A percentile compares a stretch with the other conserved stretches of the same genome.
Evolutionary conservation across 495 filamentous ascomycete species (phyloP).

Genomic region (Xylaria intraflava): DNA sequence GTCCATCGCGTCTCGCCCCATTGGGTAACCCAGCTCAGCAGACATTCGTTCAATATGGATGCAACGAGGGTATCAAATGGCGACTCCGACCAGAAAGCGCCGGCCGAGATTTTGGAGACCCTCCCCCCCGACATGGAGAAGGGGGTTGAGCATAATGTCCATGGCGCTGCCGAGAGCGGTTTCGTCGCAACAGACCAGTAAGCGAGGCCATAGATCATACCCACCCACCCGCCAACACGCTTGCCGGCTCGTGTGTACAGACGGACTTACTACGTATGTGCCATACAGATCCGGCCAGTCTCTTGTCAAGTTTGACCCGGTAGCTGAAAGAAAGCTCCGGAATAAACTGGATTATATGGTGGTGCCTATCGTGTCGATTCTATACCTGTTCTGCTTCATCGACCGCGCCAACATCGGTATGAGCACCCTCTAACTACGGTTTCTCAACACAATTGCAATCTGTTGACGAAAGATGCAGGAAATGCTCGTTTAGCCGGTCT

Average conservation of each 20-base stretch:
- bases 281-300: constrained; percentile 45
- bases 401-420: constrained; percentile 59
- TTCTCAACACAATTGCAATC: neutral
- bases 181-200: constrained; percentile 56
- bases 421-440: neutral
- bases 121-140: constrained; percentile 4
- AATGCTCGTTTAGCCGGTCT: constrained; percentile 54
- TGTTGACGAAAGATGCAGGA: constrained; percentile 19
- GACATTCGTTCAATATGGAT: neutral
- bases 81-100: neutral
- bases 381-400: constrained; percentile 59
- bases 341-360: constrained; percentile 47
- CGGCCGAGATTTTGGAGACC: neutral
- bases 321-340: constrained; percentile 51
- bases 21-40: no score
- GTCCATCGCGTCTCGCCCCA: neutral
- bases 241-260: neutral
- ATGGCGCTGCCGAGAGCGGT: constrained; percentile 51
- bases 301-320: constrained; percentile 51
- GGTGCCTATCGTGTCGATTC: constrained; percentile 47
- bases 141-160: constrained; percentile 18
- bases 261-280: constrained; percentile 3
- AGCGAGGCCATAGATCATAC: constrained; percentile 9
- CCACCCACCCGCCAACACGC: no score
- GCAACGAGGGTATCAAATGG: neutral